These are phyloP conservation scores for Phytophthora gonapodyides DNA, from an alignment of 352 stramenopile species.

Conservation along the genomic window DNA sequence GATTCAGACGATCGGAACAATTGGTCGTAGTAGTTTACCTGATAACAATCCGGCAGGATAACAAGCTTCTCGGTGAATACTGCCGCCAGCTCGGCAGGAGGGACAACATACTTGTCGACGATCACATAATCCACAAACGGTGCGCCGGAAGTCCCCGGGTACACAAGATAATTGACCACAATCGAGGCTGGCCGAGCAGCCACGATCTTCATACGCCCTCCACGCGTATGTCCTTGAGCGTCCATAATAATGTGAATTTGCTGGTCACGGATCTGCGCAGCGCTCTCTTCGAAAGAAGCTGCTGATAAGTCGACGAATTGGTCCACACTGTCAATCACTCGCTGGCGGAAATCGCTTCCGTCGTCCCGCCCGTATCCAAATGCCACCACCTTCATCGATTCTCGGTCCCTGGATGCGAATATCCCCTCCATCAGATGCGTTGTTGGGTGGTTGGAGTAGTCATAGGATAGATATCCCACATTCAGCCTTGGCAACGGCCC, in stretches of 20 bases:
- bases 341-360: slow-evolving; percentile 41
- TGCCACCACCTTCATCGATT: slow-evolving; percentile 35
- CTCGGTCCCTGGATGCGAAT: slow-evolving; percentile 50
- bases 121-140: slow-evolving; percentile 83
- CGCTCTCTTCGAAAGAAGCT: slow-evolving; percentile 46
- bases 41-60: slow-evolving; percentile 73
- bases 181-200: slow-evolving; percentile 57
- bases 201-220: slow-evolving; percentile 56
- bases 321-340: slow-evolving; percentile 45
- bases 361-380: slow-evolving; percentile 77
- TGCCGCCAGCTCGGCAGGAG: slow-evolving; percentile 38
- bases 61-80: slow-evolving; percentile 79
- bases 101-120: slow-evolving; percentile 57
- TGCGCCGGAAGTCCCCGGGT: slow-evolving; percentile 74
- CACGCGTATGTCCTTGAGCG: slow-evolving; percentile 75
- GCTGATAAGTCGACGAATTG: slow-evolving; percentile 57
- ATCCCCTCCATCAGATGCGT: slow-evolving; percentile 77
- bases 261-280: slow-evolving; percentile 35
- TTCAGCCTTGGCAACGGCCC: slow-evolving; percentile 36
- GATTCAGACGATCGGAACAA: slow-evolving; percentile 16
- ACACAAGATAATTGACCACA: slow-evolving; percentile 86
- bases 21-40: slow-evolving; percentile 76
- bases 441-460: slow-evolving; percentile 85
- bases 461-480: slow-evolving; percentile 82
- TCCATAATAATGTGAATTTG: slow-evolving; percentile 78